phyloP scores from a whole-genome alignment of 169 alveolate genomes.

The Neospora caninum region DNA sequence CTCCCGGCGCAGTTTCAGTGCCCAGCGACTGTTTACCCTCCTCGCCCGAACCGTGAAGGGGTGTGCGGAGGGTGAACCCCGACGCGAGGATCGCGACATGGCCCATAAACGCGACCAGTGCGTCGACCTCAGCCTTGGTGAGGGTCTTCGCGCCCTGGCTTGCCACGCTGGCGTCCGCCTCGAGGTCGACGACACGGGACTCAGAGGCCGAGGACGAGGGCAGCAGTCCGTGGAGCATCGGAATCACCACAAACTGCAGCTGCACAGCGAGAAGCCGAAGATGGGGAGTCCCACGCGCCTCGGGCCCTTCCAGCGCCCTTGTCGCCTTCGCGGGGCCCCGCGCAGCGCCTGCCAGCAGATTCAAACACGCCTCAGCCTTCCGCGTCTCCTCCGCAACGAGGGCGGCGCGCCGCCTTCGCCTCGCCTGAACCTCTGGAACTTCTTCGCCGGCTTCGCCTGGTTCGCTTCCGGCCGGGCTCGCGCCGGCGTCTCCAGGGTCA shows the following conservation, averaged over 20 bases:
- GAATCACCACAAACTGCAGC: constrained; percentile 29
- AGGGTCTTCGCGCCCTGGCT: background rate
- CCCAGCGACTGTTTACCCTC: background rate
- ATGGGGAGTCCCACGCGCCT: background rate
- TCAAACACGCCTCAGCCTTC: background rate
- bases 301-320: background rate
- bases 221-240: background rate
- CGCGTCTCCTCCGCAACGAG: background rate
- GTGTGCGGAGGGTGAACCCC: background rate
- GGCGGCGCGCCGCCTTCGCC: background rate
- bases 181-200: background rate
- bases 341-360: background rate
- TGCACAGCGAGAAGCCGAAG: background rate
- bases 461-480: background rate
- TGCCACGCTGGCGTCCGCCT: background rate
- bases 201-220: background rate
- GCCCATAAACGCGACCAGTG: background rate
- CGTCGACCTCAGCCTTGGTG: background rate
- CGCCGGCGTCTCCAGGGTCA: background rate
- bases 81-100: background rate
- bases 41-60: background rate
- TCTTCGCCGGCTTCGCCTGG: background rate
- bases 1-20: background rate
- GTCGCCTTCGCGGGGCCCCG: background rate
- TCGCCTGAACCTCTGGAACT: background rate